Evolutionary conservation across 1,284 basidiomycete genomes (phyloP).

Genomic region (Inonotus obliquus): DNA sequence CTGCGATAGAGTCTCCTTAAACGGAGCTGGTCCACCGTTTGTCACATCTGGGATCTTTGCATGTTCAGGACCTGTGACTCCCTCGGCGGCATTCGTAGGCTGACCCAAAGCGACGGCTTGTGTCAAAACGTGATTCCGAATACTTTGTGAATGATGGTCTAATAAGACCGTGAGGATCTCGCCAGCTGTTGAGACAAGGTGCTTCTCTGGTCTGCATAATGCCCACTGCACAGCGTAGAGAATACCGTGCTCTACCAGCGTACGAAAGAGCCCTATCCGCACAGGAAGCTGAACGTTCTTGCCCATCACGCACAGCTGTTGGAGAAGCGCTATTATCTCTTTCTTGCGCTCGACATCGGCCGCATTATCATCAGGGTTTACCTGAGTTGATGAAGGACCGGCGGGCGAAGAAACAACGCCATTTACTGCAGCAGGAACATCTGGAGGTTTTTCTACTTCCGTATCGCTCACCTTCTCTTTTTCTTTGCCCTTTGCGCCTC

Average conservation of each 20-base stretch:
- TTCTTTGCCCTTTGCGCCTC: constrained; percentile 22
- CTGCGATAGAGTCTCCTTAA: constrained; percentile 63
- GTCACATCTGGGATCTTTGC: constrained; percentile 34
- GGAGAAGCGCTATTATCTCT: constrained; percentile 83
- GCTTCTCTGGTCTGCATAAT: constrained; percentile 40
- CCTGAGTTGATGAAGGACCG: constrained; percentile 4
- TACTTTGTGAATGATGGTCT: constrained; percentile 89
- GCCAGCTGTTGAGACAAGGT: constrained; percentile 71
- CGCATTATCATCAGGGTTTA: background rate
- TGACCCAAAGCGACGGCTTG: constrained; percentile 62
- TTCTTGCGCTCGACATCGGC: constrained; percentile 37
- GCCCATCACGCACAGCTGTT: constrained; percentile 92
- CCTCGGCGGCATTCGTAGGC: constrained; percentile 40
- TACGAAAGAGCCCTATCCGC: constrained; percentile 85
- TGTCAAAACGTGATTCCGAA: constrained; percentile 79
- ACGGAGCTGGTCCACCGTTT: constrained; percentile 16
- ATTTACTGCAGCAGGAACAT: background rate
- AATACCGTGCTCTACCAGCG: constrained; percentile 85
- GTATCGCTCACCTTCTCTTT: constrained; percentile 22
- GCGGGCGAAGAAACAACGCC: background rate
- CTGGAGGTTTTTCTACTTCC: constrained; percentile 13
- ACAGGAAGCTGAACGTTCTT: constrained; percentile 92
- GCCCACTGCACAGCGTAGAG: constrained; percentile 93
- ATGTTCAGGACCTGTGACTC: constrained; percentile 44
- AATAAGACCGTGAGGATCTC: constrained; percentile 86